Evolutionary conservation across 768 basidiomycete species (phyloP), one percentile per base, ranked within the genome.

Genomic region (Tricholoma matsutake): DNA sequence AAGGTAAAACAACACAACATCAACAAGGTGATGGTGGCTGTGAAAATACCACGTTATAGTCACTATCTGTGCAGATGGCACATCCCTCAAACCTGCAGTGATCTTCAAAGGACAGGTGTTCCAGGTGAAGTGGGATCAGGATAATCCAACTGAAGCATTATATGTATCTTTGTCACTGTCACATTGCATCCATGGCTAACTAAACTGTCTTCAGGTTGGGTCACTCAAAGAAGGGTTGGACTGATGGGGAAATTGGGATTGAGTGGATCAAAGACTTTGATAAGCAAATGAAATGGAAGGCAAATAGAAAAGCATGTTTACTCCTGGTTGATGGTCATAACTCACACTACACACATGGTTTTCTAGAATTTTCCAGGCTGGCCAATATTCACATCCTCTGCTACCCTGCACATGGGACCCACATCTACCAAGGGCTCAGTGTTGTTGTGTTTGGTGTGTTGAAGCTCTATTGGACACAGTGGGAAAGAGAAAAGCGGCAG

Each of bases 1-100:
- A 6, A 22, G 49, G 49, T 52, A 63, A 64, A 25, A 57, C 54
- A 35, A 18, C 45, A 5, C 73, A 74, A 57, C 69, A 79, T 67
- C 74, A 78, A 63, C 75, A 77, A 60, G 37, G 62, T 1, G 63
- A 63, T 29, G 74, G 76, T 1, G 65, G 64, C 28, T 60, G 67
- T 9, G 78, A 80, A 61, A 79, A 75, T 54, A 77, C 76, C 35
- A 80, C 78, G 71, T 76, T 10, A 65, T 83, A 51, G 70, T 74
- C 0, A 78, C 76, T 2, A 81, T 82, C 20, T 78, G 78, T 64
- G 75, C 74, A 0, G 74, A 79, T 68, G 74, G 76, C 1, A 67
- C 67, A 6, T 10, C 65, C 0, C 52, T 69, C 13, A 54, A 65
- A 32, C 76, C 76, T 2, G 56, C 69, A 20, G 67, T 77, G 2